phyloP scores from a whole-genome alignment of 305 asterid genomes.

The Fraxinus greggii region DNA sequence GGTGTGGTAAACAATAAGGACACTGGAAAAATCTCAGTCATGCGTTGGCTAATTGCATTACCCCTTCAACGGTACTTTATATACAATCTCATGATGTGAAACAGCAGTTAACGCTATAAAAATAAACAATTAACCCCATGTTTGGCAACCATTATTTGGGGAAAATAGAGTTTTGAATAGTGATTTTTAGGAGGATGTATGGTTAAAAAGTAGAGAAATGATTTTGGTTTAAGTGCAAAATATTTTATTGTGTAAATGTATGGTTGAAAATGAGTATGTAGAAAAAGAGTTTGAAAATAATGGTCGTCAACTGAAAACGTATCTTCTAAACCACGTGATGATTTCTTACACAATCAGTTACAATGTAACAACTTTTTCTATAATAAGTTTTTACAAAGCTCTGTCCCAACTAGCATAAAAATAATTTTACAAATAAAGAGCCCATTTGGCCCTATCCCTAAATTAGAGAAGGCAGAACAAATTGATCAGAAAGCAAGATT shows the following conservation, averaged over 20 bases:
- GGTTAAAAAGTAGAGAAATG: not conserved
- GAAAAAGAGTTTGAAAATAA: not conserved
- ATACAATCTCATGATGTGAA: not conserved
- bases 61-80: not conserved
- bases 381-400: not conserved
- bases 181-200: not conserved
- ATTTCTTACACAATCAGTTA: not conserved
- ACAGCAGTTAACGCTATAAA: not conserved
- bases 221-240: not conserved
- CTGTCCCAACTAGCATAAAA: not conserved
- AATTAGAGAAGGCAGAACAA: not conserved
- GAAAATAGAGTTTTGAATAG: not conserved
- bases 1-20: slow-evolving; percentile 1
- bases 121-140: not conserved
- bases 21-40: not conserved
- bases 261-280: not conserved
- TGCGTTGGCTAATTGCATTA: not conserved
- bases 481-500: not conserved
- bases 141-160: not conserved
- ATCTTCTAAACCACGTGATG: not conserved
- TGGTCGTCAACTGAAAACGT: not conserved
- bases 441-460: not conserved
- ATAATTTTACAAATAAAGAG: not conserved
- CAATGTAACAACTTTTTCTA: not conserved
- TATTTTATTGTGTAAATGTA: not conserved